Percentiles rank a stretch among this genome's conserved stretches.
Evolutionary conservation across 768 basidiomycete species (phyloP).

Genomic region (Mycena epipterygia): DNA sequence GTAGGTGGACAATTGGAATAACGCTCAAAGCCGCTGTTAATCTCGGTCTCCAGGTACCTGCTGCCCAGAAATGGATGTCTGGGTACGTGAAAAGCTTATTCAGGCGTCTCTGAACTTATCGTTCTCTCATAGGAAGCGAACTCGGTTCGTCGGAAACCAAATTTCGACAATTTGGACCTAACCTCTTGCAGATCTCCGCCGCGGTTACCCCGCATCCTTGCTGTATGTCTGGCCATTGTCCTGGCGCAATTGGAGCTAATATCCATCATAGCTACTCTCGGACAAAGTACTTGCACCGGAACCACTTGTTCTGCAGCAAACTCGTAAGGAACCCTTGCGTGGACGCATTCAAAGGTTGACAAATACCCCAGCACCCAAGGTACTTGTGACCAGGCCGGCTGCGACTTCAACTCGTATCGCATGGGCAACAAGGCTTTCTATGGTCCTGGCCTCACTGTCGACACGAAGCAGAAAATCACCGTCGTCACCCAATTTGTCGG

Average conservation of each 20-base stretch:
- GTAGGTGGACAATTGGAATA: constrained; percentile 12
- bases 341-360: constrained; percentile 5
- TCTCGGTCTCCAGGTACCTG: constrained; percentile 32
- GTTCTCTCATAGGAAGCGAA: constrained; percentile 24
- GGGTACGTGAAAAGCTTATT: constrained; percentile 11
- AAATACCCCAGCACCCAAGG: constrained; percentile 35
- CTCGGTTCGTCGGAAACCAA: constrained; percentile 48
- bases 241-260: constrained; percentile 2
- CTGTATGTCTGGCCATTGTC: constrained; percentile 35
- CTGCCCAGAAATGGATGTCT: constrained; percentile 38
- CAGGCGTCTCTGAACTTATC: constrained; percentile 22
- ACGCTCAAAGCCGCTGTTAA: constrained; percentile 17
- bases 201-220: constrained; percentile 60
- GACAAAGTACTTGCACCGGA: constrained; percentile 53
- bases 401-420: constrained; percentile 65
- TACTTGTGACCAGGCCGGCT: constrained; percentile 59
- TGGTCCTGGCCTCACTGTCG: constrained; percentile 54
- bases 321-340: constrained; percentile 4
- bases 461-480: constrained; percentile 56
- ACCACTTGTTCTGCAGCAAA: constrained; percentile 44
- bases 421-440: constrained; percentile 58
- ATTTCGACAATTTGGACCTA: background rate
- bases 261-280: constrained; percentile 38
- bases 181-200: constrained; percentile 40
- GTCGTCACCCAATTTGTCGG: constrained; percentile 53